Evolutionary conservation across 2,329 filamentous ascomycete genomes (phyloP).

Genomic region (Alternaria novae-zelandiae): DNA sequence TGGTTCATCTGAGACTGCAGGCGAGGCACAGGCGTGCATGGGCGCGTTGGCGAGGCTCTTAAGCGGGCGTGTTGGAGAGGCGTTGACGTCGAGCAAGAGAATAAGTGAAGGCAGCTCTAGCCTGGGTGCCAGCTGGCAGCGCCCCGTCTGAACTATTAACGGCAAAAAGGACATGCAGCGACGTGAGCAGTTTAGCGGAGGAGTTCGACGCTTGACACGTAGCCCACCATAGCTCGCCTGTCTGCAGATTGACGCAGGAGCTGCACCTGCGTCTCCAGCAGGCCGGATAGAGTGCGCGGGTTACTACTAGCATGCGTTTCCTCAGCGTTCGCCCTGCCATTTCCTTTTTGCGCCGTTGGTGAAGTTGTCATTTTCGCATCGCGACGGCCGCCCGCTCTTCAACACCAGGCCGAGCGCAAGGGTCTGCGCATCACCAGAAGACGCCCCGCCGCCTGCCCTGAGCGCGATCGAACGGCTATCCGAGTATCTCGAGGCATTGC

Average conservation of each 20-base stretch:
- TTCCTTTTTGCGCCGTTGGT: slow-evolving; percentile 17
- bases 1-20: slow-evolving; percentile 24
- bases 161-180: slow-evolving; percentile 38
- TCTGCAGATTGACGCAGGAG: slow-evolving; percentile 51
- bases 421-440: slow-evolving; percentile 18
- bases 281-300: slow-evolving; percentile 39
- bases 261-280: slow-evolving; percentile 46
- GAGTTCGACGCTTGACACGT: slow-evolving; percentile 44
- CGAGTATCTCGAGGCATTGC: slow-evolving; percentile 16
- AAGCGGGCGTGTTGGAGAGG: slow-evolving; percentile 21
- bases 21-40: slow-evolving; percentile 32
- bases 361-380: slow-evolving; percentile 7
- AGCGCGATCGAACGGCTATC: slow-evolving; percentile 20
- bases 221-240: slow-evolving; percentile 44
- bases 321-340: slow-evolving; percentile 36
- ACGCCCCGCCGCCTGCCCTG: slow-evolving; percentile 11
- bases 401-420: slow-evolving; percentile 19
- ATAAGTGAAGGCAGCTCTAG: slow-evolving; percentile 29
- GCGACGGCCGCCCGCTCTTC: slow-evolving; percentile 26
- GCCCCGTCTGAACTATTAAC: slow-evolving; percentile 34
- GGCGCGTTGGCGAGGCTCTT: slow-evolving; percentile 22
- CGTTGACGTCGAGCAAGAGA: slow-evolving; percentile 25
- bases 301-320: slow-evolving; percentile 42
- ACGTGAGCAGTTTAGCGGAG: slow-evolving; percentile 44
- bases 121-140: slow-evolving; percentile 48